phyloP scores from a whole-genome alignment of 495 filamentous ascomycete species.

The Hypoxylon intermedium region DNA sequence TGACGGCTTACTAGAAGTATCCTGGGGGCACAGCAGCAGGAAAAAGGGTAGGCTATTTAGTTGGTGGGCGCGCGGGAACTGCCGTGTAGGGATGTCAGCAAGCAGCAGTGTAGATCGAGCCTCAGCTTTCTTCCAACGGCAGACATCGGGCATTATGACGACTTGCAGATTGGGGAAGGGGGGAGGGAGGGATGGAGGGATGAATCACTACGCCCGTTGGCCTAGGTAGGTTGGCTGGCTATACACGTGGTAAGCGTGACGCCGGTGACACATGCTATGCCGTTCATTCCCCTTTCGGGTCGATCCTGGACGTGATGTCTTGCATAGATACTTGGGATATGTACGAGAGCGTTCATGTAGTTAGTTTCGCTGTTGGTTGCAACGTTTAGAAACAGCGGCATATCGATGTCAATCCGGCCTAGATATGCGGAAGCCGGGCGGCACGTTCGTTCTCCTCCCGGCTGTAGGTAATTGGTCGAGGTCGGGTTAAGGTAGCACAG shows the following conservation, averaged over 20 bases:
- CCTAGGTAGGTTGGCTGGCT: background rate
- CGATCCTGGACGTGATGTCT: conserved; percentile 5
- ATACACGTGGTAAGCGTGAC: background rate
- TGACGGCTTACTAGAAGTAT: conserved; percentile 24
- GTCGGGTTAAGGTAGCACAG: conserved; percentile 2
- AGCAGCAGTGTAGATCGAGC: conserved; percentile 17
- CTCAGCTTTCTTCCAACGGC: conserved; percentile 9
- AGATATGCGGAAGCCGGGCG: conserved; percentile 1
- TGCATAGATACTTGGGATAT: conserved; percentile 4
- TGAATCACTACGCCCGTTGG: too few species aligned
- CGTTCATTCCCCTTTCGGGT: background rate
- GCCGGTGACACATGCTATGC: background rate
- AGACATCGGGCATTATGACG: conserved; percentile 1
- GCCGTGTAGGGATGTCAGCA: conserved; percentile 19
- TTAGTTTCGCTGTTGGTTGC: conserved; percentile 16
- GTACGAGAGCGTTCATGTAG: conserved; percentile 1
- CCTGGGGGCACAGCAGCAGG: conserved; percentile 27
- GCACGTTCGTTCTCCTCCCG: background rate
- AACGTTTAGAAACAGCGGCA: background rate
- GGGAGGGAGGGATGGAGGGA: too few species aligned
- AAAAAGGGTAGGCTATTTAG: conserved; percentile 6
- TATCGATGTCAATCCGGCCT: background rate
- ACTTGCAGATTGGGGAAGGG: too few species aligned
- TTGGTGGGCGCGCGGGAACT: conserved; percentile 10
- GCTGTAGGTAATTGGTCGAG: background rate